Percentiles rank a stretch among this genome's conserved stretches.
Conservation (phyloP, 78 protist species). For the Guillardia theta region DNA sequence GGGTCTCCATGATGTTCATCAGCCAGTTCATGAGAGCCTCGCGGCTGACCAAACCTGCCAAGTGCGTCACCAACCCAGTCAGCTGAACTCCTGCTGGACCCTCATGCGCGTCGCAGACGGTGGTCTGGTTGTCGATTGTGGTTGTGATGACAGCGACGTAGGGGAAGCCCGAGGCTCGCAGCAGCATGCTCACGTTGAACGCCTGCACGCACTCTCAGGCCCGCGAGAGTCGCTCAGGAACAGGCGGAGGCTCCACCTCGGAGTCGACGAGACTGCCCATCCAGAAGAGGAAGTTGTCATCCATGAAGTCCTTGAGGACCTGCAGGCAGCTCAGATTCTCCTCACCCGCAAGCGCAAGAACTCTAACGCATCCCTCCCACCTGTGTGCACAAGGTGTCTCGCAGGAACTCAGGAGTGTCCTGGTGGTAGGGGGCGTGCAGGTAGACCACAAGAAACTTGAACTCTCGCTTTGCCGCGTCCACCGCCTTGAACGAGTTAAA, state of each 20-base stretch:
- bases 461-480: not conserved
- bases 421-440: not conserved
- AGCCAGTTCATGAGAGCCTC: conserved; percentile 1
- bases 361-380: not conserved
- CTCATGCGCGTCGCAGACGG: conserved; percentile 26
- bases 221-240: not conserved
- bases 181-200: not conserved
- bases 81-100: not conserved
- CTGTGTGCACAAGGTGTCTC: not conserved
- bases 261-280: not conserved
- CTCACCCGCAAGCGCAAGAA: not conserved
- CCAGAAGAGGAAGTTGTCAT: conserved; percentile 27
- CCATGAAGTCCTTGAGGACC: not conserved
- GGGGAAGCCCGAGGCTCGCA: conserved; percentile 30
- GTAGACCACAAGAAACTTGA: conserved; percentile 30
- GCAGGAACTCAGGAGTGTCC: not conserved
- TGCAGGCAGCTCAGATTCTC: not conserved
- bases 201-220: not conserved
- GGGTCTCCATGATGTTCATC: not conserved
- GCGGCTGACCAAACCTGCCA: not conserved
- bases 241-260: not conserved
- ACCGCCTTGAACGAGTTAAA: not conserved
- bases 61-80: not conserved
- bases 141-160: conserved; percentile 5
- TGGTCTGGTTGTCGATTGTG: not conserved